These are phyloP conservation scores for Bipolaris bicolor DNA, from an alignment of 2,329 filamentous ascomycete species.

Conservation along the genomic window DNA sequence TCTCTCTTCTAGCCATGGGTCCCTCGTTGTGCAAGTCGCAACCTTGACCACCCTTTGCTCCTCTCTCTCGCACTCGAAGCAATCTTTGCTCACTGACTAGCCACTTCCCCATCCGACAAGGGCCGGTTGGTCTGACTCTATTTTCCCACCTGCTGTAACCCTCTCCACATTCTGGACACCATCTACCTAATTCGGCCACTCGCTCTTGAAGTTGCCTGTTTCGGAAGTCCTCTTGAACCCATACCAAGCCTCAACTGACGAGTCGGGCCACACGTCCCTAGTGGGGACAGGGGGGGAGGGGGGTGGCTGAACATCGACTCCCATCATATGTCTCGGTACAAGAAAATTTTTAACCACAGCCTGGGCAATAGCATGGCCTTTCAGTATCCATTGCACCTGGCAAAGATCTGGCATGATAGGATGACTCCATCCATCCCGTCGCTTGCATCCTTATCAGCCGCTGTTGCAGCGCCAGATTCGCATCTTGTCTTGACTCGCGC, in stretches of 20 bases:
- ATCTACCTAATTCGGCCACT: background rate
- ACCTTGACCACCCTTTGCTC: background rate
- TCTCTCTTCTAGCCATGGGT: background rate
- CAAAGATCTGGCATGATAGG: background rate
- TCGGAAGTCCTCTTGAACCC: background rate
- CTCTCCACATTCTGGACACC: background rate
- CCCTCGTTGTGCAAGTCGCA: background rate
- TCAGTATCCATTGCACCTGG: background rate
- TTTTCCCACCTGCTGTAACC: background rate
- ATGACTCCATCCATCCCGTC: background rate
- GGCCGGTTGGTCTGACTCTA: background rate
- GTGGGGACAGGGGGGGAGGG: background rate
- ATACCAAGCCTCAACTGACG: background rate
- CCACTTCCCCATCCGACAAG: background rate
- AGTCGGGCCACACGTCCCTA: background rate
- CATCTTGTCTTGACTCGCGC: constrained; percentile 1
- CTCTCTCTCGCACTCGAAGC: background rate
- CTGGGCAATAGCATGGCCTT: background rate
- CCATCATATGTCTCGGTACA: background rate
- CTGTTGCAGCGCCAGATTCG: background rate
- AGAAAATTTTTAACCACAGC: background rate
- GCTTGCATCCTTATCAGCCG: background rate
- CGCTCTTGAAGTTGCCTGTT: background rate
- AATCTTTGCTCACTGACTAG: background rate
- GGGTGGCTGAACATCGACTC: background rate